Percentiles rank a stretch among this genome's conserved stretches.
Evolutionary conservation across 805 yeast genomes (phyloP).

Genomic region (Candida odintsovae): DNA sequence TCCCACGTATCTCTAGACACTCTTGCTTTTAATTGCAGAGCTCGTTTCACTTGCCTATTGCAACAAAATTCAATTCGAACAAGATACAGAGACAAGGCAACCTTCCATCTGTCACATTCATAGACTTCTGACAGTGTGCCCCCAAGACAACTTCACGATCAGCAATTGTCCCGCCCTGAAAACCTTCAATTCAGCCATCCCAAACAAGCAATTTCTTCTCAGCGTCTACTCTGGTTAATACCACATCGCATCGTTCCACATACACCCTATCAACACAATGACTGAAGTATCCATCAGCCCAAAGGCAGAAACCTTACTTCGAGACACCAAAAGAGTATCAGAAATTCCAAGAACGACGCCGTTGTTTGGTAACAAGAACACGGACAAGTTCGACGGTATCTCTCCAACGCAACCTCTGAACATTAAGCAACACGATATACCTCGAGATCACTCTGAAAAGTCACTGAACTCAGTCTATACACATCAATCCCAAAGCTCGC

Average conservation of each 20-base stretch:
- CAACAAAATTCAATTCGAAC: too few species aligned
- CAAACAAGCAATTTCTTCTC: background rate
- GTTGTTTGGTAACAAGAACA: background rate
- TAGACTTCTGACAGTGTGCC: too few species aligned
- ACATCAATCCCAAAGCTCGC: constrained; percentile 9
- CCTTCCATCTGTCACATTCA: too few species aligned
- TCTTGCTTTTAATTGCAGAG: too few species aligned
- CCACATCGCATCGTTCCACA: background rate
- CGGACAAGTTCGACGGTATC: constrained; percentile 9
- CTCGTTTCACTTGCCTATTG: too few species aligned
- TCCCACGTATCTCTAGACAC: too few species aligned
- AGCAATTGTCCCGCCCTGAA: background rate
- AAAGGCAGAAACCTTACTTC: background rate
- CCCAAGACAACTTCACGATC: too few species aligned
- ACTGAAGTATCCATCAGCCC: background rate
- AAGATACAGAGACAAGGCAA: too few species aligned
- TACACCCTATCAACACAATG: background rate
- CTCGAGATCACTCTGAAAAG: constrained; percentile 2
- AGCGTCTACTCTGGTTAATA: background rate
- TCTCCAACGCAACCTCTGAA: constrained; percentile 24
- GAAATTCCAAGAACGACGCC: background rate
- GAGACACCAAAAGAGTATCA: background rate
- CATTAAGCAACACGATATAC: constrained; percentile 1
- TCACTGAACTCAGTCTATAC: constrained; percentile 13
- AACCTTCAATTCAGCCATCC: background rate